Evolutionary conservation across 306 rosid species (phyloP), one percentile per base, ranked within the genome.

Genomic region (Hippophae tibetana): DNA sequence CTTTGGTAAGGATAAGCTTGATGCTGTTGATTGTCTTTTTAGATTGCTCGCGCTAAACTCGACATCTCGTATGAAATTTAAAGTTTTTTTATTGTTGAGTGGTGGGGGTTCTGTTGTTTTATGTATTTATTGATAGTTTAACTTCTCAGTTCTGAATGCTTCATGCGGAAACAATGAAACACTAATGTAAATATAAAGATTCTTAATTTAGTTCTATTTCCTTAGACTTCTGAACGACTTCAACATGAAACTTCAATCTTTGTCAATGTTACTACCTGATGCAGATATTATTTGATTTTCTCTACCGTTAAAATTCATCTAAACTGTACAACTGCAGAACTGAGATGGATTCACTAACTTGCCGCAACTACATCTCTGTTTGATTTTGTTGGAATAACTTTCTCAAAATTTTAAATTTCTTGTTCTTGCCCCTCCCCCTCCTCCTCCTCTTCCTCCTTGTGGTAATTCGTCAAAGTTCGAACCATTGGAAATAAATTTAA

Each of bases 51-150:
- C 61, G 62, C 71, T 65, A 58, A 31, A 52, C 56, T 18, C 42
- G 59, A 14, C 49, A 63, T 10, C 47, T 41, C 63, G 74, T 13
- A 31, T 13, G 50, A 65, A 8, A 71, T 52, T 44, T 66, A 27
- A 59, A 47, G 62, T 62, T n/a, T 23, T 48, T 10, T 52, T 26
- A 58, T 25, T 72, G 64, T 48, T 62, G 60, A 56, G 58, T 31
- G 38, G 38, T 2, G 38, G 38, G 38, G 23, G 23, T 18, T 18
- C 23, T 18, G 23, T 18, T 18, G 23, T 18, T 18, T 18, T 18
- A 18, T 18, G 23, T 18, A 18, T 18, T 18, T 18, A 18, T 18
- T 18, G 23, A 18, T 18, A 31, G 4, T 31, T 31, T 31, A 31
- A 31, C 38, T 31, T 31, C 38, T 31, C 38, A 31, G 38, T 31